Evolutionary conservation across 495 filamentous ascomycete genomes (phyloP).

Genomic region (Margaritispora aquatica): DNA sequence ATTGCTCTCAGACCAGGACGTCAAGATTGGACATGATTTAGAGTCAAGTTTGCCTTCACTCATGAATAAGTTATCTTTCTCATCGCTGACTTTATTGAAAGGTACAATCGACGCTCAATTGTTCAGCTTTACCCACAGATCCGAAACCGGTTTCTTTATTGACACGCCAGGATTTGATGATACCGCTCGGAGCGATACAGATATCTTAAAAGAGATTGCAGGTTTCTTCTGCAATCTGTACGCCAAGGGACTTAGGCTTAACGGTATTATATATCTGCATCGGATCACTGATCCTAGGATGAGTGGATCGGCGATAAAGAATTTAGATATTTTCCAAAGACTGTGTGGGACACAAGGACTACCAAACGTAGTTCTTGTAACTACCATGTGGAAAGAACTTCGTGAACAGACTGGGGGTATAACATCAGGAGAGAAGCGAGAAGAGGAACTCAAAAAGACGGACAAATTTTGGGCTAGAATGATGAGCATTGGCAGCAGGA

Average conservation of each 20-base stretch:
- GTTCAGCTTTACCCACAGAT: background rate
- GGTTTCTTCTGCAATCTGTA: conserved; percentile 26
- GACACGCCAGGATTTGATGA: conserved; percentile 42
- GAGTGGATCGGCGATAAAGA: conserved; percentile 23
- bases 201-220: conserved; percentile 36
- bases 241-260: conserved; percentile 20
- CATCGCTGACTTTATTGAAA: background rate
- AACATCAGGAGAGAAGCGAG: conserved; percentile 2
- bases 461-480: conserved; percentile 30
- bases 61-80: background rate
- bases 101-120: background rate
- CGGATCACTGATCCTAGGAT: conserved; percentile 33
- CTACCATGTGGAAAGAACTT: conserved; percentile 32
- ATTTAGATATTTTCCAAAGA: conserved; percentile 30
- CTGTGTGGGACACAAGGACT: conserved; percentile 29
- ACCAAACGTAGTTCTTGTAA: conserved; percentile 29
- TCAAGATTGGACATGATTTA: conserved; percentile 3
- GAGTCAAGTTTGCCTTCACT: conserved; percentile 1
- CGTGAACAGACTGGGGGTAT: background rate
- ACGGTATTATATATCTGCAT: conserved; percentile 37
- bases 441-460: conserved; percentile 25
- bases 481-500: conserved; percentile 18
- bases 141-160: conserved; percentile 20
- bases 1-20: background rate
- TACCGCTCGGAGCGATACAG: conserved; percentile 29